phyloP scores from a whole-genome alignment of 2,329 filamentous ascomycete species.

The Stagonosporopsis chrysanthemi region DNA sequence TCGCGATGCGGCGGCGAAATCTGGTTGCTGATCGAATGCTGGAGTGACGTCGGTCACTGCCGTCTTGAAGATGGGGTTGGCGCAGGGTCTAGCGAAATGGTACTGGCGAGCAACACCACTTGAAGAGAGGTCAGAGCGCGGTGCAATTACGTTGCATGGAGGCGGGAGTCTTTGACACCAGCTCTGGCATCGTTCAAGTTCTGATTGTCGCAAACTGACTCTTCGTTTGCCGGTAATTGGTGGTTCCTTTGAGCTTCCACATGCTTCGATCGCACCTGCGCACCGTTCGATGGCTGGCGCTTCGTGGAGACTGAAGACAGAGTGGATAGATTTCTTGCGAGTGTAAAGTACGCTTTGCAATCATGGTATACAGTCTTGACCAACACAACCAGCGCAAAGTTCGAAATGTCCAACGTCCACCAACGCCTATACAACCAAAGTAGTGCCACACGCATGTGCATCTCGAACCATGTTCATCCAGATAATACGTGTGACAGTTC shows the following conservation, averaged over 20 bases:
- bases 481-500: background rate
- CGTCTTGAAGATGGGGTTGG: constrained; percentile 21
- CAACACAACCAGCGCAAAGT: constrained; percentile 4
- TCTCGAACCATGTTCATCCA: background rate
- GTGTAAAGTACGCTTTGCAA: background rate
- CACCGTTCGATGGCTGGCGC: too few species aligned
- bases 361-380: constrained; percentile 17
- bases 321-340: background rate
- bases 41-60: constrained; percentile 40
- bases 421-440: constrained; percentile 38
- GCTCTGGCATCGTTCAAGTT: background rate
- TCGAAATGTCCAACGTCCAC: constrained; percentile 27
- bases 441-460: background rate
- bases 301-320: background rate
- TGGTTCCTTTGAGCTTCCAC: constrained; percentile 37
- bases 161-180: background rate
- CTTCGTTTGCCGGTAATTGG: constrained; percentile 30
- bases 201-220: constrained; percentile 24
- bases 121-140: background rate
- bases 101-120: constrained; percentile 7
- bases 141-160: background rate
- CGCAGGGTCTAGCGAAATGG: constrained; percentile 32
- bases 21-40: constrained; percentile 27
- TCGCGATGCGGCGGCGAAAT: constrained; percentile 31
- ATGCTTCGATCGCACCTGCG: constrained; percentile 26